A percentile compares a stretch with the other conserved stretches of the same genome.
Evolutionary conservation across 345 rosid genomes (phyloP).

Genomic region (Eucalyptus melliodora): DNA sequence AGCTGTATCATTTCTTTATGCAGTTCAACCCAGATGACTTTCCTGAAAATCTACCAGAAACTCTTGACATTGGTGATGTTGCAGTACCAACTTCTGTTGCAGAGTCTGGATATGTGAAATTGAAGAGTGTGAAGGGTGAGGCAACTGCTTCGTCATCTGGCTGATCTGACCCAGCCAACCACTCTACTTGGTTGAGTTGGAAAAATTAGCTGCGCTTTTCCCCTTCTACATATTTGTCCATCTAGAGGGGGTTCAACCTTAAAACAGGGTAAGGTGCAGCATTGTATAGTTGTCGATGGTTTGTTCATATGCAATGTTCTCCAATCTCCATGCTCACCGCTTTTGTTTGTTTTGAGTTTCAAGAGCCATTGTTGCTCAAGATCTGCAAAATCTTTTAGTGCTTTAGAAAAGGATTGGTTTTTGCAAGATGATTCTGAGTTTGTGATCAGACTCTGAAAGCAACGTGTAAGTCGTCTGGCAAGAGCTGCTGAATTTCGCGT

Average conservation of each 20-base stretch:
- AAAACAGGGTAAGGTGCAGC: background rate
- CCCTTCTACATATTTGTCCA: background rate
- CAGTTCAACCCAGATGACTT: constrained; percentile 48
- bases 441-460: background rate
- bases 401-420: background rate
- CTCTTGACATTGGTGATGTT: constrained; percentile 82
- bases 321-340: background rate
- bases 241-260: background rate
- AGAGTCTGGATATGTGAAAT: constrained; percentile 21
- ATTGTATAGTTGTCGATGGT: background rate
- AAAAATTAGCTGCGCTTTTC: background rate
- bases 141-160: constrained; percentile 37
- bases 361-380: background rate
- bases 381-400: background rate
- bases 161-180: constrained; percentile 8
- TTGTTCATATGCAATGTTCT: background rate
- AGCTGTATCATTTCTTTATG: background rate
- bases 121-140: constrained; percentile 40
- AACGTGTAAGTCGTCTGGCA: background rate
- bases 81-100: constrained; percentile 28
- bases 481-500: background rate
- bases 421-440: background rate
- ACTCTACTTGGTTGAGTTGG: constrained; percentile 16
- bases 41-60: constrained; percentile 60
- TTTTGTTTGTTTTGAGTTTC: background rate